Base-by-base conservation (phyloP, 2,329 filamentous ascomycete genomes). In the Trichoderma koningii region DNA sequence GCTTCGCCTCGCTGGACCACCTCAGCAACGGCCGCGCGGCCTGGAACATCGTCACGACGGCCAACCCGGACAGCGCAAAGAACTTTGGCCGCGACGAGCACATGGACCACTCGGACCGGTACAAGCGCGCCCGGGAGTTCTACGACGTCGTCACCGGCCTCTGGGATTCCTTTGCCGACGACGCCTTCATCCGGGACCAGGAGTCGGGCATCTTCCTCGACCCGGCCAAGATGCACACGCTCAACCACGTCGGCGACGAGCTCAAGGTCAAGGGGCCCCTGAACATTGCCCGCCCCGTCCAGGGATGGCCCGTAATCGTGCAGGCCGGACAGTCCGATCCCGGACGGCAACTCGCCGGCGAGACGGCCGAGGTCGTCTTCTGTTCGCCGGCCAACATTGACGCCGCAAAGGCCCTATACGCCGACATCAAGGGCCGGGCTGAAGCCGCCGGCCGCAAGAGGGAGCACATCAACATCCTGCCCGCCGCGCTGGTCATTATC, bases 261-360 rank as follows among this genome's bases (percentile, higher is more conserved):
- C 72, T 83, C 28, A 75, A 78, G 59, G 81, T 83, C 1, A 73
- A 75, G 3, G 81, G 81, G 0, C 82, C 82, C 3, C 68, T 85
- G 60, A 84, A 84, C 64, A 84, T 85, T 60, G 82, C 81, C 0
- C 74, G 82, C 0, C 81, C 83, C 0, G 78, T 82, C 1, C 82
- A 85, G 67, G 83, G 83, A 0, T 84, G 82, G 81, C 83, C 83
- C 0, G 82, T 85, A 0, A 84, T 85, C 66, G 80, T 84, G 1
- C 82, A 85, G 64, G 83, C 82, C 2, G 82, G 83, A 0, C 81
- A 84, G 69, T 83, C 80, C 0, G 82, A 84, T 60, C 81, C 82
- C 0, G 83, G 82, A 0, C 73, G 76, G 30, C 81, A 84, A 66
- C 72, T 85, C 2, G 82, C 82, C 0, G 82, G 79, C 0, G 82